Conservation (phyloP, 345 rosid genomes). For the Linum usitatissimum region DNA sequence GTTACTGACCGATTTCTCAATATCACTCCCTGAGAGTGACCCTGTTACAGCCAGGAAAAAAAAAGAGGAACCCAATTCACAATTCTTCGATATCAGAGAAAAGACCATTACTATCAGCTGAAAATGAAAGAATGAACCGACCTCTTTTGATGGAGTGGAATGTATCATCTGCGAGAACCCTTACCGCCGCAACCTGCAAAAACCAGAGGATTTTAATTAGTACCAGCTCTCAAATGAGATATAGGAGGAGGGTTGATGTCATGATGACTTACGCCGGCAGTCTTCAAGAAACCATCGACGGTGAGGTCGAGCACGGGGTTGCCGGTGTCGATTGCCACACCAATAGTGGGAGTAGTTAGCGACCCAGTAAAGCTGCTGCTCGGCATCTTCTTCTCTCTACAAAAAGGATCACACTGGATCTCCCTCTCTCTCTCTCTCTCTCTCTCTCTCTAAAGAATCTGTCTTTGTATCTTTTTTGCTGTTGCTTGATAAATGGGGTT, state of each 20-base stretch:
- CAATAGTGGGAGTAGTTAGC: conserved; percentile 49
- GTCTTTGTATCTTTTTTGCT: too few relatives aligned
- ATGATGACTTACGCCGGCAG: conserved; percentile 44
- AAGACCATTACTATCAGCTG: too few relatives aligned
- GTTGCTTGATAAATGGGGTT: too few relatives aligned
- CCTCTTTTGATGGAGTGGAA: conserved; percentile 48
- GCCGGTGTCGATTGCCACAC: conserved; percentile 61
- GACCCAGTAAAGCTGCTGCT: conserved; percentile 42
- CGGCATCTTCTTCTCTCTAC: conserved; percentile 42
- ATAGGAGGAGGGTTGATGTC: not conserved
- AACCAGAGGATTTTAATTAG: not conserved
- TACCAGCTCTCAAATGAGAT: not conserved
- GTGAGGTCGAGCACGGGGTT: conserved; percentile 59
- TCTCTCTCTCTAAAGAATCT: not conserved
- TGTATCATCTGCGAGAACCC: conserved; percentile 53
- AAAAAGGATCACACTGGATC: not conserved
- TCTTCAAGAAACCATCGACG: conserved; percentile 78
- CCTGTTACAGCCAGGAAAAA: conserved; percentile 30
- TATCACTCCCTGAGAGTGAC: conserved; percentile 27
- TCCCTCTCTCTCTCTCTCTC: not conserved
- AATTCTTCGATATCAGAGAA: too few relatives aligned
- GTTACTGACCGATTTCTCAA: conserved; percentile 55
- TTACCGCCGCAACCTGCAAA: conserved; percentile 61
- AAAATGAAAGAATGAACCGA: too few relatives aligned
- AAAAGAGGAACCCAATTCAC: not conserved